These are phyloP conservation scores for Dalbergia oliveri DNA, from an alignment of 306 rosid genomes.

Conservation along the genomic window DNA sequence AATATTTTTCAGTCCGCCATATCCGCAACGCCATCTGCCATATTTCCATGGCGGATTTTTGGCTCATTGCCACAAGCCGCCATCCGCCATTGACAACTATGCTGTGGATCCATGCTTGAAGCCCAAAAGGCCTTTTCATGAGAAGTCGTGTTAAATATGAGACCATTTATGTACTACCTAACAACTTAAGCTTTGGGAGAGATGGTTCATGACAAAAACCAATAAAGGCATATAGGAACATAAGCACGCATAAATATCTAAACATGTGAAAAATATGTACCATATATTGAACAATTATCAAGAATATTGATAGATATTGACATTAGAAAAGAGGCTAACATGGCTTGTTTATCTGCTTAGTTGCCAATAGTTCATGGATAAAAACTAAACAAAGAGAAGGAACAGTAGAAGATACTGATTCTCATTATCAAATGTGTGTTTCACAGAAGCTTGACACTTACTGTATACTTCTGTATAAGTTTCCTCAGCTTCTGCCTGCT, in stretches of 20 bases:
- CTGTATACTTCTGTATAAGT: constrained; percentile 81
- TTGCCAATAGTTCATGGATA: not conserved
- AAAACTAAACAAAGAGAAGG: not conserved
- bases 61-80: no score
- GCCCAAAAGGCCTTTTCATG: no score
- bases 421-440: not conserved
- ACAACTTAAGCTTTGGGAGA: no score
- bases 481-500: constrained; percentile 80
- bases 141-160: no score
- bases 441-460: constrained; percentile 53
- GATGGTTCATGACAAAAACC: no score
- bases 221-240: not conserved
- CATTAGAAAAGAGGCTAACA: not conserved
- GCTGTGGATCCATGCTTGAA: no score
- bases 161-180: no score
- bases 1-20: no score
- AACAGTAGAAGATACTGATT: not conserved
- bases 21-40: no score
- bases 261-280: constrained; percentile 7
- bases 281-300: not conserved
- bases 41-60: no score
- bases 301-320: not conserved
- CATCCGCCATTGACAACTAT: no score
- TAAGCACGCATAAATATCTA: not conserved
- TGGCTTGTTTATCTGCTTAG: not conserved